A percentile compares a stretch with the other conserved stretches of the same genome.
These are phyloP conservation scores for Fusarium fracticaudum DNA, from an alignment of 2,329 filamentous ascomycete species.

Conservation along the genomic window DNA sequence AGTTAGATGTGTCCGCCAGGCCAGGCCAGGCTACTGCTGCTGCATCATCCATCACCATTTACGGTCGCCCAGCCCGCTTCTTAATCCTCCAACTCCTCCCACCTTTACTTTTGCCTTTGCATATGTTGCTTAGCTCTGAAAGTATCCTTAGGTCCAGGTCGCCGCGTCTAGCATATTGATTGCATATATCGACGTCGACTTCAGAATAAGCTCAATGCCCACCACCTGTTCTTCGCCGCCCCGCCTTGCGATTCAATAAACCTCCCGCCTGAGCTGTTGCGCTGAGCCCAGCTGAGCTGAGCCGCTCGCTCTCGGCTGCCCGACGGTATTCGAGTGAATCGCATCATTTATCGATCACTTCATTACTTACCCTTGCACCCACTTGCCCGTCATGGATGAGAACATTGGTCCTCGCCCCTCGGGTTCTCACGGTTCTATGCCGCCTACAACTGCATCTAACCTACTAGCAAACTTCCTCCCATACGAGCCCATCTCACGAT, in stretches of 20 bases:
- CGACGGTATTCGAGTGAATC: conserved; percentile 22
- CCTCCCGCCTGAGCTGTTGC: conserved; percentile 28
- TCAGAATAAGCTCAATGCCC: conserved; percentile 29
- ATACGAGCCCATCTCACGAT: conserved; percentile 80
- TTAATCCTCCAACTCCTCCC: conserved; percentile 28
- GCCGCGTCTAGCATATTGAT: background rate
- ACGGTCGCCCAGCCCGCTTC: conserved; percentile 25
- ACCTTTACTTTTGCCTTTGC: conserved; percentile 16
- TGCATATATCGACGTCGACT: conserved; percentile 1
- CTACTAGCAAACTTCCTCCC: conserved; percentile 53
- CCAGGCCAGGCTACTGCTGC: conserved; percentile 42
- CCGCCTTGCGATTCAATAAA: conserved; percentile 31
- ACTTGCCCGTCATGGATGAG: conserved; percentile 49
- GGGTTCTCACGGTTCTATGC: conserved; percentile 44
- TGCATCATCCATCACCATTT: conserved; percentile 42
- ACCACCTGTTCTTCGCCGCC: conserved; percentile 14
- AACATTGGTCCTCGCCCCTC: conserved; percentile 49
- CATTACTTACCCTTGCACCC: background rate
- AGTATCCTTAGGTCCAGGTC: background rate
- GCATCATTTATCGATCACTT: background rate
- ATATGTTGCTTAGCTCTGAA: conserved; percentile 5
- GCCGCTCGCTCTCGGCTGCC: conserved; percentile 23
- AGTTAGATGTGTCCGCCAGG: conserved; percentile 23
- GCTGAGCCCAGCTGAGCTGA: conserved; percentile 35
- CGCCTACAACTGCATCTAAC: conserved; percentile 47